phyloP scores from a whole-genome alignment of 768 basidiomycete species.

The Galerina marginata region DNA sequence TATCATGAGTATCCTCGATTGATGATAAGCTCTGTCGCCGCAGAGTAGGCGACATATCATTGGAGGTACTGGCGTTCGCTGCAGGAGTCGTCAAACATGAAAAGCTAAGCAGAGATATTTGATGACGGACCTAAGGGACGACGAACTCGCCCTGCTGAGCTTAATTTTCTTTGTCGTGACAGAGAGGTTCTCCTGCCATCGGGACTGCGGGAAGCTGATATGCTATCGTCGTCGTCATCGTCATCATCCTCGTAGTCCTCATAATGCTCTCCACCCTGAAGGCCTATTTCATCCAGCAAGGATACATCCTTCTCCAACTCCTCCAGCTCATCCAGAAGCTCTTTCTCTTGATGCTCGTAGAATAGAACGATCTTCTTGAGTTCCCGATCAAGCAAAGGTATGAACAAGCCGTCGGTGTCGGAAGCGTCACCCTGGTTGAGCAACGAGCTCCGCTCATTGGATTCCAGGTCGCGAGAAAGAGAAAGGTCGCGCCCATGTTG shows the following conservation, averaged over 20 bases:
- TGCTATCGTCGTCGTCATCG: conserved; percentile 50
- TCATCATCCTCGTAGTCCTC: conserved; percentile 68
- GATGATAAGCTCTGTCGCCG: conserved; percentile 57
- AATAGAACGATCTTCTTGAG: conserved; percentile 80
- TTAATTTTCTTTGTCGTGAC: conserved; percentile 42
- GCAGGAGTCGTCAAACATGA: background rate
- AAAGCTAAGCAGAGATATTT: background rate
- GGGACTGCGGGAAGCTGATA: conserved; percentile 39
- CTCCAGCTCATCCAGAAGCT: conserved; percentile 64
- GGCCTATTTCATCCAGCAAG: conserved; percentile 64
- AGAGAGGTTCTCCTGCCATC: conserved; percentile 29
- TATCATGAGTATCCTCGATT: conserved; percentile 45
- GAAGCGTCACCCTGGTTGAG: conserved; percentile 44
- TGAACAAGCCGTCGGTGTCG: conserved; percentile 64
- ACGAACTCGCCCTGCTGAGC: conserved; percentile 27
- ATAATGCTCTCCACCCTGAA: conserved; percentile 55
- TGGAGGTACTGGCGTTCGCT: conserved; percentile 6
- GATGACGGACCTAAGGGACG: conserved; percentile 23
- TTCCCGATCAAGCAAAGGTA: conserved; percentile 80
- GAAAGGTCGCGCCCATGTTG: conserved; percentile 51
- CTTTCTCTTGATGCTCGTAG: conserved; percentile 78
- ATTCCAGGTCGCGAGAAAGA: conserved; percentile 59
- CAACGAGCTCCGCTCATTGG: conserved; percentile 64
- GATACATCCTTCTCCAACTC: conserved; percentile 62
- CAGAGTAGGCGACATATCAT: background rate